Base-by-base conservation (phyloP, 139 green algal species). In the Chlorella vulgaris region DNA sequence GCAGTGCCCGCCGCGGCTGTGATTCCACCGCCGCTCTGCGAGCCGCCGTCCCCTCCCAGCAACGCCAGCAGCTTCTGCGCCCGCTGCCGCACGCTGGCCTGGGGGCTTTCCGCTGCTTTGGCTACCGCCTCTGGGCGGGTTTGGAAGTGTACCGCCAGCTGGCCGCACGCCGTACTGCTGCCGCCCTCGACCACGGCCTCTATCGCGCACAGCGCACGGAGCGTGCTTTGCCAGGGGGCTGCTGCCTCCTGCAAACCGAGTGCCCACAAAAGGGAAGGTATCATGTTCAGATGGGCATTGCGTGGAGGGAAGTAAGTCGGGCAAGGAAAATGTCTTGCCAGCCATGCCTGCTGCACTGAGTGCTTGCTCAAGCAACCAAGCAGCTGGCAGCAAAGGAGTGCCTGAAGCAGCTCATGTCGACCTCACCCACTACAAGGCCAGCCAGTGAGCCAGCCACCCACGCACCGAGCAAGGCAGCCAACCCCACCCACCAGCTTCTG, bases 81-180 rank as follows among this genome's bases (percentile, higher is more conserved):
- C 4, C 81, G 79, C 74, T 89, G 80, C 4, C 82, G 84, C 58
- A 95, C 89, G 1, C 78, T 82, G 2, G 78, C 74, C 62, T 94
- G 90, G 2, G 89, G 51, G 18, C 76, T 86, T 18, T 38, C 35
- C 0, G 80, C 50, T 0, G 86, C 86, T 3, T 67, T 65, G 2
- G 78, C 78, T 24, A 96, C 60, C 1, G 86, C 67, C 0, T 51
- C 19, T 0, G 89, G 87, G 78, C 91, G 82, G 26, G 81, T 88
- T 78, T 95, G 90, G 82, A 96, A 96, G 80, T 94, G 89, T 2
- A 94, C 92, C 2, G 91, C 91, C 24, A 94, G 74, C 86, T 94
- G 91, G 22, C 87, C 87, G 78, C 77, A 88, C 10, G 70, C 68
- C 3, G 88, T 86, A 21, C 66, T 87, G 50, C 77, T 88, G 75